Base-by-base conservation (phyloP, 1,284 basidiomycete species). In the Leucoagaricus sp. region DNA sequence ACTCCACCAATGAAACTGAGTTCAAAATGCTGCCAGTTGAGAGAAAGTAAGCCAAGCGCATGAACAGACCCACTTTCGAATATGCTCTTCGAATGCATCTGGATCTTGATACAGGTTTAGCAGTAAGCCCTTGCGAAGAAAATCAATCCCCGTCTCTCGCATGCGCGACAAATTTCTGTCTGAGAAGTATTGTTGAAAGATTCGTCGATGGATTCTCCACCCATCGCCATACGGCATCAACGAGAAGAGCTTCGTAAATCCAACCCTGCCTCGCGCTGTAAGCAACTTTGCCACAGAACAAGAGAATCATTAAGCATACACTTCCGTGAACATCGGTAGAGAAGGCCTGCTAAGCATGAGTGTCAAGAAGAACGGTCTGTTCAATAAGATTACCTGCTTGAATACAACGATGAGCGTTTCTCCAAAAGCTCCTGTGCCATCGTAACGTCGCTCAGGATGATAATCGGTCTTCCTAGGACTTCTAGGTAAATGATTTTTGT, bases 161-260 rank as follows among this genome's bases (percentile, higher is more conserved):
- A 58, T 54, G 36, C 10, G 21, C 17, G 21, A 60, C 6, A 60
- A 10, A 23, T 41, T 42, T 10, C 33, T 48, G 4, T 28, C 44
- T 21, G 61, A 51, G 42, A 63, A 61, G 23, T 62, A 51, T n/a
- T 60, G 41, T 26, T 62, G 61, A 41, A 66, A 62, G n/a, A 56
- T 10, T 10, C 58, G 57, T 7, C 64, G 57, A 19, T 63, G 60
- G n/a, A 47, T 42, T 25, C 63, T 46, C 63, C 63, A 64, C 8
- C 19, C 17, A 2, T 55, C 29, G 2, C 59, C 62, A 29, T 66
- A 64, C 4, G 48, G 59, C 50, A 61, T 53, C 17, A 64, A 23
- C n/a, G 46, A 23, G 13, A 61, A 54, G 5, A 49, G 13, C 45
- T 48, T 50, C 8, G 7, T 40, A 17, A 40, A 15, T 5, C n/a